Evolutionary conservation across 306 rosid species (phyloP).

Genomic region (Cucumis hystrix): DNA sequence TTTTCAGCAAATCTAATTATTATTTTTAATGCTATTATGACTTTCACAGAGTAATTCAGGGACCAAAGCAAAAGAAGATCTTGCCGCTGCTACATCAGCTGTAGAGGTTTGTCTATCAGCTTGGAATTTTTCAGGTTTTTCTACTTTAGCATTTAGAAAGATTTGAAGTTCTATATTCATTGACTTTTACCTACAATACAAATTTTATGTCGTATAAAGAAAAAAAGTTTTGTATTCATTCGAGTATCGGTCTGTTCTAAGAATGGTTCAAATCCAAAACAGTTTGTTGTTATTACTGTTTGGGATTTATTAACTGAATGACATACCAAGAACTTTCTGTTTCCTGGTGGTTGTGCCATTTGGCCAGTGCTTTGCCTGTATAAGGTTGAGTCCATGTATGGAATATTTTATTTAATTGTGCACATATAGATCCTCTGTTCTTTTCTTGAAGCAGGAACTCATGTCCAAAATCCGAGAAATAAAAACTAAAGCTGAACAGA

Average conservation of each 20-base stretch:
- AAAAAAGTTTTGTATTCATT: neutral
- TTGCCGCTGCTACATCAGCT: slow-evolving; percentile 86
- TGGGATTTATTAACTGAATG: neutral
- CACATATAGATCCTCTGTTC: neutral
- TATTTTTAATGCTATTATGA: slow-evolving; percentile 7
- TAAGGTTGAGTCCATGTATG: neutral
- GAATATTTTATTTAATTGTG: neutral
- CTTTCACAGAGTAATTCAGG: slow-evolving; percentile 84
- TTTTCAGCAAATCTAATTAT: slow-evolving; percentile 11
- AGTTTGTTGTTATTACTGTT: neutral
- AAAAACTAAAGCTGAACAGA: slow-evolving; percentile 90
- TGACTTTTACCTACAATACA: neutral
- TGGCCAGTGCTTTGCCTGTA: neutral
- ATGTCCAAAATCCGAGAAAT: slow-evolving; percentile 95
- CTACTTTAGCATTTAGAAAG: neutral
- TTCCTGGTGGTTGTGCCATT: neutral
- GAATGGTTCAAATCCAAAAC: neutral
- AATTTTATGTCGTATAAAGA: neutral
- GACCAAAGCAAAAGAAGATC: slow-evolving; percentile 95
- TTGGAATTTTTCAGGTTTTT: neutral
- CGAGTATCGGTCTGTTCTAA: neutral
- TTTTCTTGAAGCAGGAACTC: slow-evolving; percentile 54
- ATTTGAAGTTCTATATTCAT: neutral
- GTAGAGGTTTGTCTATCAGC: slow-evolving; percentile 47
- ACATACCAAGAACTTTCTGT: neutral